A percentile compares a stretch with the other conserved stretches of the same genome.
Evolutionary conservation across 805 yeast species (phyloP).

Genomic region (Ogataea zsoltii): DNA sequence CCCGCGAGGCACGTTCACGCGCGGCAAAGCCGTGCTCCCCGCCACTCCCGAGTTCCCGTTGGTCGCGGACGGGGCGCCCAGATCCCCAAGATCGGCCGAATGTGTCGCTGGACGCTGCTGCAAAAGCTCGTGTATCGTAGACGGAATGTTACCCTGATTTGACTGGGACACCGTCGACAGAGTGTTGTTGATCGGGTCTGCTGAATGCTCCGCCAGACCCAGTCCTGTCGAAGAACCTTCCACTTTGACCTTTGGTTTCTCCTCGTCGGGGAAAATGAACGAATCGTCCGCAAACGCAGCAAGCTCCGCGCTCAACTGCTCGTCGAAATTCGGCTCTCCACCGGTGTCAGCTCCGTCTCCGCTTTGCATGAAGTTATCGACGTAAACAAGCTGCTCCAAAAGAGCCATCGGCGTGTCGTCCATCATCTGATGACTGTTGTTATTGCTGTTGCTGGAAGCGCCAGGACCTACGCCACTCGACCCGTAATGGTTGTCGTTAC

Average conservation of each 20-base stretch:
- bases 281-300: conserved; percentile 84
- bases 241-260: conserved; percentile 48
- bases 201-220: conserved; percentile 7
- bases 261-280: conserved; percentile 81
- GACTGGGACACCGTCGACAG: not conserved
- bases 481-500: not conserved
- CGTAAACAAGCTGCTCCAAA: conserved; percentile 76
- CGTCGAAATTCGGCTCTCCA: conserved; percentile 46
- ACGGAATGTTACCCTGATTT: conserved; percentile 17
- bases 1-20: conserved; percentile 70
- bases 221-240: conserved; percentile 12
- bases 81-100: no score
- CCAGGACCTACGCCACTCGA: not conserved
- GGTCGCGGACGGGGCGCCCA: no score
- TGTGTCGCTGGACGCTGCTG: conserved; percentile 27
- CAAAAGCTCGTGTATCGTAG: conserved; percentile 34
- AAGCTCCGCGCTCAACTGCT: conserved; percentile 60
- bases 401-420: conserved; percentile 46
- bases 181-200: not conserved
- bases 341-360: conserved; percentile 35
- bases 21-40: conserved; percentile 37
- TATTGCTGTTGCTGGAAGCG: not conserved
- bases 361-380: conserved; percentile 71
- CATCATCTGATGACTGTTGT: conserved; percentile 6
- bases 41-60: no score